A percentile compares a stretch with the other conserved stretches of the same genome.
These are phyloP conservation scores for Aspergillus ustus DNA, from an alignment of 2,329 filamentous ascomycete species.

Conservation along the genomic window DNA sequence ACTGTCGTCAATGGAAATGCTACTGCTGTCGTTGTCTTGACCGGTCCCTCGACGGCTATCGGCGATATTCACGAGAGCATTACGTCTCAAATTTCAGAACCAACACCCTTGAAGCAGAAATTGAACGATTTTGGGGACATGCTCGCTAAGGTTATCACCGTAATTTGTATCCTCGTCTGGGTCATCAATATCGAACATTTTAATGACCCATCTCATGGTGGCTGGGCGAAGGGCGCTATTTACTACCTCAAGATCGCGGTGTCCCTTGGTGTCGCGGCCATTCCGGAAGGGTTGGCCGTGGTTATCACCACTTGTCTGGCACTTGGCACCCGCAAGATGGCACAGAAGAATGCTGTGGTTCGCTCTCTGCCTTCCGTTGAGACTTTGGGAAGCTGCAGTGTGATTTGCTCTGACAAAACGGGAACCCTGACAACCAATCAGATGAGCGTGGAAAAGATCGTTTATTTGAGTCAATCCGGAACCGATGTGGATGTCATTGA, in stretches of 20 bases:
- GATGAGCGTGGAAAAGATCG: slow-evolving; percentile 96
- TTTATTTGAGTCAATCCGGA: slow-evolving; percentile 77
- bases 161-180: slow-evolving; percentile 96
- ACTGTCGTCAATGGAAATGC: slow-evolving; percentile 95
- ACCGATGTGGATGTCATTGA: slow-evolving; percentile 80
- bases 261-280: slow-evolving; percentile 95
- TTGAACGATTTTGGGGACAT: slow-evolving; percentile 96
- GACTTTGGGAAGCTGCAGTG: slow-evolving; percentile 97
- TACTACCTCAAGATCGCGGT: slow-evolving; percentile 99
- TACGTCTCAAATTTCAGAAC: slow-evolving; percentile 94
- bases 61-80: slow-evolving; percentile 99
- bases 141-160: slow-evolving; percentile 96
- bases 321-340: slow-evolving; percentile 97
- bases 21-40: slow-evolving; percentile 86
- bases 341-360: slow-evolving; percentile 95
- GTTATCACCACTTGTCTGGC: slow-evolving; percentile 99
- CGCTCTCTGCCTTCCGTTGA: slow-evolving; percentile 95
- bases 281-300: slow-evolving; percentile 94
- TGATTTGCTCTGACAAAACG: slow-evolving; percentile 99
- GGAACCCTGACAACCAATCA: slow-evolving; percentile 98
- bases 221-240: slow-evolving; percentile 94
- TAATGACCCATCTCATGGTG: slow-evolving; percentile 89
- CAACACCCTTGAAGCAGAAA: slow-evolving; percentile 97
- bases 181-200: slow-evolving; percentile 98
- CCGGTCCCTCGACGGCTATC: slow-evolving; percentile 88